These are phyloP conservation scores for Tolypocladium pustulatum DNA, from an alignment of 2,329 filamentous ascomycete genomes.

Conservation along the genomic window DNA sequence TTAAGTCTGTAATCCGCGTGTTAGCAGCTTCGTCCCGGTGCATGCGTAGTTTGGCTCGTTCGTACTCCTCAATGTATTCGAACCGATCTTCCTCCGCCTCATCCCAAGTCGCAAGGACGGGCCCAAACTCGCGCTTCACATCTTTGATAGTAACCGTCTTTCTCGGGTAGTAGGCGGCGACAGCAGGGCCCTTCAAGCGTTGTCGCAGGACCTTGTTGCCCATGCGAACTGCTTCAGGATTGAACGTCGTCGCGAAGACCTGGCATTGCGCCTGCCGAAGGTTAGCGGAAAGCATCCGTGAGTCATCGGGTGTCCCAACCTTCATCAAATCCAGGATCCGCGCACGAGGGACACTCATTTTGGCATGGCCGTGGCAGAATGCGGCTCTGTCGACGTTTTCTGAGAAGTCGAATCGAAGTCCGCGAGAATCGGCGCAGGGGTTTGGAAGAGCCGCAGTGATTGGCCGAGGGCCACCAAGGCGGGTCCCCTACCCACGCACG, in stretches of 20 bases:
- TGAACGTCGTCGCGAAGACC: conserved; percentile 85
- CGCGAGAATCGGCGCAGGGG: neutral
- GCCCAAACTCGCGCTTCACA: conserved; percentile 57
- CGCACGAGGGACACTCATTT: conserved; percentile 52
- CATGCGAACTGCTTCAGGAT: conserved; percentile 69
- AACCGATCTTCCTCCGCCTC: conserved; percentile 71
- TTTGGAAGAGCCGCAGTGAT: conserved; percentile 2
- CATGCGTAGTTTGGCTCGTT: conserved; percentile 1
- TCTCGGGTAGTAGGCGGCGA: conserved; percentile 83
- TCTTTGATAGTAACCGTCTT: conserved; percentile 62
- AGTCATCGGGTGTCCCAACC: conserved; percentile 35
- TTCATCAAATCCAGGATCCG: conserved; percentile 66
- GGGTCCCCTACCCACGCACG: neutral
- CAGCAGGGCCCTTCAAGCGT: conserved; percentile 69
- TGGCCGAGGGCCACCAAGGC: neutral
- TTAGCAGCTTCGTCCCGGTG: conserved; percentile 15
- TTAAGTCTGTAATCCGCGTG: conserved; percentile 45
- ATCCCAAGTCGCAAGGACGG: conserved; percentile 59
- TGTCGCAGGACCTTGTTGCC: conserved; percentile 91
- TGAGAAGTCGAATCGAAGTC: conserved; percentile 17
- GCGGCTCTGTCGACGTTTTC: conserved; percentile 8
- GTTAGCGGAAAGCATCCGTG: conserved; percentile 10
- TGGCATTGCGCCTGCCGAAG: conserved; percentile 66
- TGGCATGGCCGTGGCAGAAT: conserved; percentile 22
- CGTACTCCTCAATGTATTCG: conserved; percentile 60